These are phyloP conservation scores for Starmerella roubikii DNA, from an alignment of 805 yeast genomes.

Conservation along the genomic window DNA sequence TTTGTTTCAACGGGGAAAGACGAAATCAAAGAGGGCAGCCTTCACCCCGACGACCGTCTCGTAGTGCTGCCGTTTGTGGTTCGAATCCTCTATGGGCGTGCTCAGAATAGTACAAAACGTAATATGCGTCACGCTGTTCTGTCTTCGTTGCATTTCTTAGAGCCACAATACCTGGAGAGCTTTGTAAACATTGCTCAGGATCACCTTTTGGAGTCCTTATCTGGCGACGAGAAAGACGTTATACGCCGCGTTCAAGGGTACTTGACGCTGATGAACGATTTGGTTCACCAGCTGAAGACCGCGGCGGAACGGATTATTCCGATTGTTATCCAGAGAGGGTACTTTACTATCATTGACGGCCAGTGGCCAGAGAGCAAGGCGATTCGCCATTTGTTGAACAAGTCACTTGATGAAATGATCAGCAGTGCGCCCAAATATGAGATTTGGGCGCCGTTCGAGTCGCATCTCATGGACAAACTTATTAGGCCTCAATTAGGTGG, in stretches of 20 bases:
- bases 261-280: slow-evolving; percentile 44
- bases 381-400: slow-evolving; percentile 56
- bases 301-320: slow-evolving; percentile 37
- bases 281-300: slow-evolving; percentile 44
- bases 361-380: slow-evolving; percentile 37
- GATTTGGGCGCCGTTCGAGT: slow-evolving; percentile 42
- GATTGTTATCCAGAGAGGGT: slow-evolving; percentile 29
- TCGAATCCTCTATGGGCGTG: slow-evolving; percentile 74
- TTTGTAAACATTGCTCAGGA: slow-evolving; percentile 54
- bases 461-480: slow-evolving; percentile 39
- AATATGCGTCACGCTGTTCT: slow-evolving; percentile 43
- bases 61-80: slow-evolving; percentile 57
- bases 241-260: slow-evolving; percentile 36
- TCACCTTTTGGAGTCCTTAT: slow-evolving; percentile 29
- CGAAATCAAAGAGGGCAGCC: slow-evolving; percentile 30
- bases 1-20: slow-evolving; percentile 34
- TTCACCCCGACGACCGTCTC: slow-evolving; percentile 49
- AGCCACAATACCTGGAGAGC: slow-evolving; percentile 34
- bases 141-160: slow-evolving; percentile 26
- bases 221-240: neutral
- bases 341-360: slow-evolving; percentile 11
- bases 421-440: slow-evolving; percentile 36
- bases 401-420: slow-evolving; percentile 46
- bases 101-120: slow-evolving; percentile 62
- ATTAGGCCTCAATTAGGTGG: slow-evolving; percentile 47